These are phyloP conservation scores for Teunomyces cretensis DNA, from an alignment of 805 yeast genomes.

Conservation along the genomic window DNA sequence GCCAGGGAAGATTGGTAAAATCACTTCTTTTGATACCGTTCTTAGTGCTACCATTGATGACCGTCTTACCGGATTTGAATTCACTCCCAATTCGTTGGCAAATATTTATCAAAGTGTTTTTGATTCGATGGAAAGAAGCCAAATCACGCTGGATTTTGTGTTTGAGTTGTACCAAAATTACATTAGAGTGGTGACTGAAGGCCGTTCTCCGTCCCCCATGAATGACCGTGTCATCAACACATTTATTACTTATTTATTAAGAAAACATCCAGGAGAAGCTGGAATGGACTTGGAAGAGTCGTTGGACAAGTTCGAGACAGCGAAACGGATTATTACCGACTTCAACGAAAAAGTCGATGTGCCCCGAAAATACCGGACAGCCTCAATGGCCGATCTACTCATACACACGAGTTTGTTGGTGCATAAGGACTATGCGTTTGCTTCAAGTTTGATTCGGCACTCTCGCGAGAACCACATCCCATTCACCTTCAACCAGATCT, in stretches of 20 bases:
- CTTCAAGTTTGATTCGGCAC: conserved; percentile 26
- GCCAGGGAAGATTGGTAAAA: conserved; percentile 13
- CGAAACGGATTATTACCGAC: conserved; percentile 26
- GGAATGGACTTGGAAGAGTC: conserved; percentile 15
- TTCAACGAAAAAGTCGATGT: conserved; percentile 19
- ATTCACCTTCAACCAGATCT: conserved; percentile 39
- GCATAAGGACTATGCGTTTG: conserved; percentile 37
- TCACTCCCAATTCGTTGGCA: conserved; percentile 20
- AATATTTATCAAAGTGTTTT: conserved; percentile 25
- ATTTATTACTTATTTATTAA: conserved; percentile 8
- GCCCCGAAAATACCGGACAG: conserved; percentile 14
- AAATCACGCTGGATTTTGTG: conserved; percentile 17
- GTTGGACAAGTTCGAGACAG: conserved; percentile 16
- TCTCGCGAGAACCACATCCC: conserved; percentile 28
- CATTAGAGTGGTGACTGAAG: conserved; percentile 6
- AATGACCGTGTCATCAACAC: conserved; percentile 12
- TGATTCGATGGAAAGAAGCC: conserved; percentile 12
- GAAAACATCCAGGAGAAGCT: conserved; percentile 7
- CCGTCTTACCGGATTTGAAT: conserved; percentile 18
- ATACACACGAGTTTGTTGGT: conserved; percentile 27
- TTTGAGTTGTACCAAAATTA: conserved; percentile 22
- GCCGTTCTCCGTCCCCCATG: background rate
- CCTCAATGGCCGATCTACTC: conserved; percentile 29
- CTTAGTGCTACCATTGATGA: conserved; percentile 34
- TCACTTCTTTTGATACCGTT: conserved; percentile 14